phyloP scores from a whole-genome alignment of 2,329 filamentous ascomycete species.

The Fusarium domesticum region DNA sequence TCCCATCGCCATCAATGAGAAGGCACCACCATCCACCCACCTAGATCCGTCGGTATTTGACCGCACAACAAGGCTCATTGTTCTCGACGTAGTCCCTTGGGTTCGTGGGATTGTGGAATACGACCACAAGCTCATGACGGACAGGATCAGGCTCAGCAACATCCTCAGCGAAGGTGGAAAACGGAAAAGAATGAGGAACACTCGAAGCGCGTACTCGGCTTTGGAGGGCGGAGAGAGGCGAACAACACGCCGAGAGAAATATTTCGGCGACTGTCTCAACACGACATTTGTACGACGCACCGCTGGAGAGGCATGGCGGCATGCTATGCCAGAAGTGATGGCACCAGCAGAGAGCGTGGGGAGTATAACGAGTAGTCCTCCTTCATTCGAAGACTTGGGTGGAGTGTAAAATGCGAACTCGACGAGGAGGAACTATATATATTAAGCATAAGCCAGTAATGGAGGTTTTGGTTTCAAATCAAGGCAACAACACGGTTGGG shows the following conservation, averaged over 20 bases:
- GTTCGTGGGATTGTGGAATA: constrained; percentile 80
- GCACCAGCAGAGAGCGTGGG: constrained; percentile 14
- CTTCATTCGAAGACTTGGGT: constrained; percentile 14
- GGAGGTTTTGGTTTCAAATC: no score
- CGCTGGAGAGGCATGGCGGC: constrained; percentile 45
- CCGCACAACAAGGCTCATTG: constrained; percentile 62
- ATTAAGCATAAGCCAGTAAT: no score
- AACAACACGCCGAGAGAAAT: constrained; percentile 65
- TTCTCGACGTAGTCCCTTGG: constrained; percentile 81
- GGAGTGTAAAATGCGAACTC: constrained; percentile 4
- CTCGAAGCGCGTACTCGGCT: constrained; percentile 71
- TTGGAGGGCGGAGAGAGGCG: constrained; percentile 70
- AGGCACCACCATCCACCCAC: constrained; percentile 35
- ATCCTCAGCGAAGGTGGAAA: constrained; percentile 58
- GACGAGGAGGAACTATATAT: constrained; percentile 3
- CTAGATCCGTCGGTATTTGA: constrained; percentile 75
- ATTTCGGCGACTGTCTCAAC: constrained; percentile 64
- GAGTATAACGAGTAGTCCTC: constrained; percentile 14
- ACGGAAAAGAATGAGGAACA: constrained; percentile 60
- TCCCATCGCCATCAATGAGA: constrained; percentile 53
- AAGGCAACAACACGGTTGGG: no score
- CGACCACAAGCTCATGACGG: constrained; percentile 67
- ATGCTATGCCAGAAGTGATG: constrained; percentile 19
- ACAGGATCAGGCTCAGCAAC: constrained; percentile 60
- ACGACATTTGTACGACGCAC: constrained; percentile 64